Percentiles rank a stretch among this genome's conserved stretches.
These are phyloP conservation scores for Lachnellula suecica DNA, from an alignment of 2,329 filamentous ascomycete genomes.

Conservation along the genomic window DNA sequence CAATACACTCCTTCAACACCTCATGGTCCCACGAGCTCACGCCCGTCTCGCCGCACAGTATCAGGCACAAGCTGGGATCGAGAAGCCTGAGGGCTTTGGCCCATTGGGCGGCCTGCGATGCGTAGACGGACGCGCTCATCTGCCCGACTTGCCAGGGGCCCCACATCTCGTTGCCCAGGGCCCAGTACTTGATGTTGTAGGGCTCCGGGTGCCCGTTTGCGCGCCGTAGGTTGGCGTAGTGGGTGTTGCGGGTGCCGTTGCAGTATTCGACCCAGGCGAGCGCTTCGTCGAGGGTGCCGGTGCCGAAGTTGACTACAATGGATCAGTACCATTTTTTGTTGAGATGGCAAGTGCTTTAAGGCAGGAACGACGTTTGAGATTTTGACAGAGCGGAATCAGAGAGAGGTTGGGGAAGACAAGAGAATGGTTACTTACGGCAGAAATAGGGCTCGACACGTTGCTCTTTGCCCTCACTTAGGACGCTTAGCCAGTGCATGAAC, in stretches of 20 bases:
- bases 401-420: too few species aligned
- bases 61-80: conserved; percentile 59
- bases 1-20: conserved; percentile 59
- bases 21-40: conserved; percentile 62
- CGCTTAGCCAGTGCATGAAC: conserved; percentile 78
- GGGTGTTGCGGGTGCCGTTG: conserved; percentile 73
- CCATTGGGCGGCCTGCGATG: conserved; percentile 57
- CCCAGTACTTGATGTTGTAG: conserved; percentile 85
- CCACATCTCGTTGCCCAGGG: conserved; percentile 68
- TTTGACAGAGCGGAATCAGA: too few species aligned
- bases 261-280: conserved; percentile 86
- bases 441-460: conserved; percentile 75
- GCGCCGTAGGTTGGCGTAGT: conserved; percentile 79
- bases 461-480: conserved; percentile 59
- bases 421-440: too few species aligned
- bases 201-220: conserved; percentile 74
- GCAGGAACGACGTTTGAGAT: too few species aligned
- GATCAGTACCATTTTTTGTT: too few species aligned
- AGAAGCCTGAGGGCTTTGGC: conserved; percentile 56
- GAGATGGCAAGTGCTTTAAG: too few species aligned
- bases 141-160: conserved; percentile 49
- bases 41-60: conserved; percentile 64
- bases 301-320: conserved; percentile 88
- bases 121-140: conserved; percentile 56
- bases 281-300: conserved; percentile 56